Evolutionary conservation across 441 rosid species (phyloP).

Genomic region (Syzygium malaccense): DNA sequence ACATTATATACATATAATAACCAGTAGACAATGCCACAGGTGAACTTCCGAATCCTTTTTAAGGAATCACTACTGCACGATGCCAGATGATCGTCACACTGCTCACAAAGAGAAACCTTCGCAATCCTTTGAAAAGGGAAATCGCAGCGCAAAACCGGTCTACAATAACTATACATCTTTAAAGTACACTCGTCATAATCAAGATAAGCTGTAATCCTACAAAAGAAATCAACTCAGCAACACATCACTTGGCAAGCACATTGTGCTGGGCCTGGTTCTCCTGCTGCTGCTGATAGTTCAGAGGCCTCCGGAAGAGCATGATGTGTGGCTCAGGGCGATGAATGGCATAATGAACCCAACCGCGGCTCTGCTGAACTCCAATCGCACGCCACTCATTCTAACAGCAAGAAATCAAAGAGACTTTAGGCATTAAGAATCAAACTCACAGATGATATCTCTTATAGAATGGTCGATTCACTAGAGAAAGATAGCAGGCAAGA

Average conservation of each 20-base stretch:
- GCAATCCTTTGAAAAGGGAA: background rate
- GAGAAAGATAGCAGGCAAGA: background rate
- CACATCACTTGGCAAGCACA: conserved; percentile 38
- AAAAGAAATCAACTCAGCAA: background rate
- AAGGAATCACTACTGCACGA: background rate
- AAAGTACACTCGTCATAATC: background rate
- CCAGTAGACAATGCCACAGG: background rate
- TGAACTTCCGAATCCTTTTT: background rate
- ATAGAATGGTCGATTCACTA: background rate
- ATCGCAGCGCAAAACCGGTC: background rate
- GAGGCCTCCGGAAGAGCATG: conserved; percentile 94
- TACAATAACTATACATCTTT: background rate
- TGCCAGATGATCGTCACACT: background rate
- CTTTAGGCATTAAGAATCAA: background rate
- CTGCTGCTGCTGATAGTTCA: conserved; percentile 84
- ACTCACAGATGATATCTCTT: background rate
- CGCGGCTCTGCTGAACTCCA: conserved; percentile 96
- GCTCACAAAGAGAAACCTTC: background rate
- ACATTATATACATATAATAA: background rate
- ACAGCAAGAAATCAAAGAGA: background rate
- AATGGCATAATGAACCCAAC: conserved; percentile 96
- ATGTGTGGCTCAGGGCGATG: conserved; percentile 98
- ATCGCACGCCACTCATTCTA: conserved; percentile 91
- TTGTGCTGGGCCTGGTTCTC: conserved; percentile 55
- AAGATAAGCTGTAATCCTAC: background rate